These are phyloP conservation scores for Geum urbanum DNA, from an alignment of 306 rosid species.

Conservation along the genomic window DNA sequence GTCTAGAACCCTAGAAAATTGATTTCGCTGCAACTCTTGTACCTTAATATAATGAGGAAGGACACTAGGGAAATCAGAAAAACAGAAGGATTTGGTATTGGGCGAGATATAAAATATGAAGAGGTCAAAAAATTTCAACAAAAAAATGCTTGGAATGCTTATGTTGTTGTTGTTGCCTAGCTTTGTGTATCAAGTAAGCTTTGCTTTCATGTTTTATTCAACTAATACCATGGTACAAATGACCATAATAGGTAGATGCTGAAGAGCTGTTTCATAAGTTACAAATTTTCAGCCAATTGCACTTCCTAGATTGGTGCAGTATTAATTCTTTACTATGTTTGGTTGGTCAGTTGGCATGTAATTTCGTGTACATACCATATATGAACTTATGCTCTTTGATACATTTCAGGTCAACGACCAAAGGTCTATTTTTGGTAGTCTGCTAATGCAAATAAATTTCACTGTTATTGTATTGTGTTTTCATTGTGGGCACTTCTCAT, in stretches of 20 bases:
- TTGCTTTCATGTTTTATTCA: background rate
- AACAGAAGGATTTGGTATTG: constrained; percentile 65
- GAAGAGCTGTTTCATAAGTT: background rate
- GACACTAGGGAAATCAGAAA: constrained; percentile 46
- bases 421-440: background rate
- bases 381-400: background rate
- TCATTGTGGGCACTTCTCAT: background rate
- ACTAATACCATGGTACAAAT: background rate
- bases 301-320: background rate
- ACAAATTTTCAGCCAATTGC: background rate
- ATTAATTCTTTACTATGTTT: background rate
- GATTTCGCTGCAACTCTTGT: too few relatives aligned
- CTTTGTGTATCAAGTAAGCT: constrained; percentile 17
- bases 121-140: constrained; percentile 71
- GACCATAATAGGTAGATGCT: background rate
- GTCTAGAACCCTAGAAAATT: too few relatives aligned
- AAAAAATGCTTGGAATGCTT: constrained; percentile 88
- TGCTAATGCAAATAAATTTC: background rate
- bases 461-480: background rate
- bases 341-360: background rate
- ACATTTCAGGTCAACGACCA: background rate
- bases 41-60: too few relatives aligned
- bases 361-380: background rate
- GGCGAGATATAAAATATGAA: constrained; percentile 66
- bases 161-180: constrained; percentile 73